Evolutionary conservation across 306 rosid species (phyloP), one percentile per base, ranked within the genome.

Genomic region (Mimosa pudica): DNA sequence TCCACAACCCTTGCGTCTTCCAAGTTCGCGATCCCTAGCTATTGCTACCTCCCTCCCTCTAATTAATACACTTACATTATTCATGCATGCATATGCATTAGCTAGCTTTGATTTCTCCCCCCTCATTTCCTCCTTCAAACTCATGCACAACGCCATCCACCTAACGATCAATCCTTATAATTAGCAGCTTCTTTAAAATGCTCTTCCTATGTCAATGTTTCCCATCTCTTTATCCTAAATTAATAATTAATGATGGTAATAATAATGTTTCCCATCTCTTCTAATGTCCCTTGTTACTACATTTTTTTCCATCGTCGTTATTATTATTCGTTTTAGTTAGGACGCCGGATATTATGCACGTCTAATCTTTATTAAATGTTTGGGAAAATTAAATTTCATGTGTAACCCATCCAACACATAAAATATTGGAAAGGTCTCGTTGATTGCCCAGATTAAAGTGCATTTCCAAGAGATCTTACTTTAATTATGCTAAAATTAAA

Each of bases 1-100:
- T 94, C 73, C 87, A 92, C 64, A 94, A 88, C 18, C 92, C 88
- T 6, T 83, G 91, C 36, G 89, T 88, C 87, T 94, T 94, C 66
- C 78, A 89, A 87, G 97, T 92, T 84, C 90, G 96, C 11, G 96
- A 91, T 75, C 82, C 30, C 30, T 24, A 24, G 30, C 30, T 24
- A 24, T 24, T 24, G 30, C 30, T 24, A 24, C 30, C 30, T 24
- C 30, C 90, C 14, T 12, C 73, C 38, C 1, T 33, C 20, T 35
- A 13, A 12, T 11, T 3, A 1, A 10, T 3, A 38, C 42, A 38
- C 42, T 38, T 38, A 24, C 30, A 24, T 24, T 24, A 24, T 24
- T 24, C 30, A 24, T 24, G 30, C 30, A 24, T 24, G 30, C 30
- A 24, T 24, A 24, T 24, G 30, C 30, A 24, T 24, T 24, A 24